These are phyloP conservation scores for Naganishia vaughanmartiniae DNA, from an alignment of 768 basidiomycete species.

Conservation along the genomic window DNA sequence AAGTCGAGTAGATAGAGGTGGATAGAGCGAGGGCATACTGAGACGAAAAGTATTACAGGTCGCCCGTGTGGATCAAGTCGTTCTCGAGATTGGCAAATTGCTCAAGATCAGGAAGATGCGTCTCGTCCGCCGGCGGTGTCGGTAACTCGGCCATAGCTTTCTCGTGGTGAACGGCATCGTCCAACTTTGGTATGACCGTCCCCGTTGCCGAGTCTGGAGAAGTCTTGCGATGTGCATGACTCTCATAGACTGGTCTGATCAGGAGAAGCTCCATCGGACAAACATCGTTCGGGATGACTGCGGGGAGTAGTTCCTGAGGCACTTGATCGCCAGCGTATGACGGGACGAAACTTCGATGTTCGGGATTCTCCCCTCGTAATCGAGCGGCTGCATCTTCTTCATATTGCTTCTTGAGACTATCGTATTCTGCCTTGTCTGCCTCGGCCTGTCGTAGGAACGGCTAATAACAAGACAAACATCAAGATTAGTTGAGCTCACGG, in stretches of 20 bases:
- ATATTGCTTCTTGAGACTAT: slow-evolving; percentile 76
- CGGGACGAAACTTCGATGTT: slow-evolving; percentile 50
- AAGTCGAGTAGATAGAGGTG: slow-evolving; percentile 3
- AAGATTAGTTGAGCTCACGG: slow-evolving; percentile 18
- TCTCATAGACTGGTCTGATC: neutral
- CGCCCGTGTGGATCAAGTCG: neutral
- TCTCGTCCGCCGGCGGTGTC: neutral
- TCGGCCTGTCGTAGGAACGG: slow-evolving; percentile 91
- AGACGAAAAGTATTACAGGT: neutral
- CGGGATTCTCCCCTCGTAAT: slow-evolving; percentile 58
- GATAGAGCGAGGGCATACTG: neutral
- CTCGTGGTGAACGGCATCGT: slow-evolving; percentile 14
- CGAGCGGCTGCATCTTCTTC: slow-evolving; percentile 60
- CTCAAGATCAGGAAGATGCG: neutral
- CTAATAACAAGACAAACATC: slow-evolving; percentile 54
- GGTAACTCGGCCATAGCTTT: neutral
- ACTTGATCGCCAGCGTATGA: slow-evolving; percentile 14
- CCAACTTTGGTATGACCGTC: neutral
- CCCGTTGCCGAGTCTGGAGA: neutral
- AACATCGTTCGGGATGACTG: slow-evolving; percentile 23
- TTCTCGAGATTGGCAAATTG: slow-evolving; percentile 7
- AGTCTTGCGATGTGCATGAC: slow-evolving; percentile 16
- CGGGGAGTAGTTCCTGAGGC: neutral
- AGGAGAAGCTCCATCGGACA: slow-evolving; percentile 26
- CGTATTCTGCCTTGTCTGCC: slow-evolving; percentile 92